Evolutionary conservation across 345 rosid species (phyloP).

Genomic region (Rhodomyrtus tomentosa): DNA sequence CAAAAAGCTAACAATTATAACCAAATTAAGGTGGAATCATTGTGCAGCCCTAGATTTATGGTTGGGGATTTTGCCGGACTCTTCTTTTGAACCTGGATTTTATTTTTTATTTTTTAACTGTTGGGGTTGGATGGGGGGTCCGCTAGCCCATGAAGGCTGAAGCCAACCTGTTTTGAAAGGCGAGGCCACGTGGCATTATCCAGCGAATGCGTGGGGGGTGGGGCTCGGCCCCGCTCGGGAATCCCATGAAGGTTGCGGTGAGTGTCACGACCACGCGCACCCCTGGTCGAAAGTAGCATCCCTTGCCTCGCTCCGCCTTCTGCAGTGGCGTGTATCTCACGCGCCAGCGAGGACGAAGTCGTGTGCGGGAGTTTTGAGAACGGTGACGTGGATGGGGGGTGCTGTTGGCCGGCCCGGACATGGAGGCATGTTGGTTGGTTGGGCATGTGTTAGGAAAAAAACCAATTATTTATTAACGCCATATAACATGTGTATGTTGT

Average conservation of each 20-base stretch:
- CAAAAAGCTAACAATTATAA: neutral
- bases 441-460: neutral
- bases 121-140: neutral
- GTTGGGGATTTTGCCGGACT: neutral
- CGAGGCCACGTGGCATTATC: neutral
- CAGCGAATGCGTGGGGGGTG: neutral
- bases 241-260: neutral
- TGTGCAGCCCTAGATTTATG: neutral
- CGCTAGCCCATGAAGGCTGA: neutral
- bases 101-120: neutral
- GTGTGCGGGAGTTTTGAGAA: neutral
- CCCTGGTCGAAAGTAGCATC: too few species aligned
- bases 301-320: too few species aligned
- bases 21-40: neutral
- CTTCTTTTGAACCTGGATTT: neutral
- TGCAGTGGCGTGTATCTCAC: neutral
- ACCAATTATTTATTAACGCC: neutral
- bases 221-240: too few species aligned
- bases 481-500: neutral
- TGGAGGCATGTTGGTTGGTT: slow-evolving; percentile 5
- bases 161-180: neutral
- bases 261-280: neutral
- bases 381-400: neutral
- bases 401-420: slow-evolving; percentile 1
- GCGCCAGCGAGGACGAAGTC: neutral